Evolutionary conservation across 2,329 filamentous ascomycete genomes (phyloP).

Genomic region (Clarireedia paspali): DNA sequence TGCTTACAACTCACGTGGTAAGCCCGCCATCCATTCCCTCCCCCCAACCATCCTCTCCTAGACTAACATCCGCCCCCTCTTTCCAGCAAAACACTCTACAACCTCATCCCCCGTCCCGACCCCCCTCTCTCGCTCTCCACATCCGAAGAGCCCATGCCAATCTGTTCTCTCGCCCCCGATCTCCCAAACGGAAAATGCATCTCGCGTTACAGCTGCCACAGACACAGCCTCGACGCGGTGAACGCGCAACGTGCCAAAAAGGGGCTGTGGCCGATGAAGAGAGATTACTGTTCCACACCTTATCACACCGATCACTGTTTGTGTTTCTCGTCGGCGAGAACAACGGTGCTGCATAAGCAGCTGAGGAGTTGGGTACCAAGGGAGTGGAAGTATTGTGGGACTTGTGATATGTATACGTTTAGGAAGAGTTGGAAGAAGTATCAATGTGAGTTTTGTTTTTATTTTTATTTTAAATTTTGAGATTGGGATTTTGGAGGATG

Average conservation of each 20-base stretch:
- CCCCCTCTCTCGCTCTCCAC: conserved; percentile 10
- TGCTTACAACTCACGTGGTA: conserved; percentile 26
- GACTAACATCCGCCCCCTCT: not conserved
- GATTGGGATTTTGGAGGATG: not conserved
- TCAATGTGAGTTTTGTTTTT: conserved; percentile 14
- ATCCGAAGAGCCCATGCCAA: not conserved
- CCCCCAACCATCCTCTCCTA: not conserved
- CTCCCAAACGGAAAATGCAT: not conserved
- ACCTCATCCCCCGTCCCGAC: conserved; percentile 6
- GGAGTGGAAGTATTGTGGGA: conserved; percentile 19
- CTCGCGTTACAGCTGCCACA: too few relatives aligned
- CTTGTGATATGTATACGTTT: conserved; percentile 19
- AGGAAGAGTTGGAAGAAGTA: conserved; percentile 18
- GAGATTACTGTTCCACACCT: not conserved
- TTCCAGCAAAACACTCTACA: conserved; percentile 21
- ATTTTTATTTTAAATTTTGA: not conserved
- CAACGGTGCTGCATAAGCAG: conserved; percentile 11
- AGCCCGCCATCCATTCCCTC: not conserved
- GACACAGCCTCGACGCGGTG: too few relatives aligned
- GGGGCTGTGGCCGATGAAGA: not conserved
- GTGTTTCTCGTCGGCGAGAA: not conserved
- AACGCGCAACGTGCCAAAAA: too few relatives aligned
- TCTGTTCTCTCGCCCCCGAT: conserved; percentile 7
- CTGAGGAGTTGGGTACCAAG: conserved; percentile 21
- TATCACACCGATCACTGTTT: not conserved